phyloP scores from a whole-genome alignment of 305 asterid genomes.

The Fraxinus velutina region DNA sequence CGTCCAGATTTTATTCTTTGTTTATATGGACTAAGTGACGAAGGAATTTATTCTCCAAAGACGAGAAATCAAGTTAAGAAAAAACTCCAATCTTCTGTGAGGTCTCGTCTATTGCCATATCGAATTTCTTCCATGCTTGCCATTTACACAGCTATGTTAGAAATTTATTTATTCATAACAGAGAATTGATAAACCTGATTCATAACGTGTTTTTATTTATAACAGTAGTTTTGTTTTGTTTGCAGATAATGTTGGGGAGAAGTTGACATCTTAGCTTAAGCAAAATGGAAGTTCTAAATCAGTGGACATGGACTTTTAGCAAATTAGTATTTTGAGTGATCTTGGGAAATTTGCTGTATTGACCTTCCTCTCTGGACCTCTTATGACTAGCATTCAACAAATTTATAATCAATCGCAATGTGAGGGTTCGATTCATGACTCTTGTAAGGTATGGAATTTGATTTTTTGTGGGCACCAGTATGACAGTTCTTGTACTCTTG shows the following conservation, averaged over 20 bases:
- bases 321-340: slow-evolving; percentile 27
- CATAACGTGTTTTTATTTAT: neutral
- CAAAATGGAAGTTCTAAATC: slow-evolving; percentile 22
- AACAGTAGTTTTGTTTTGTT: neutral
- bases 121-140: neutral
- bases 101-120: neutral
- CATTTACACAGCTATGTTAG: neutral
- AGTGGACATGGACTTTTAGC: slow-evolving; percentile 28
- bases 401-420: neutral
- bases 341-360: slow-evolving; percentile 37
- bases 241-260: slow-evolving; percentile 41
- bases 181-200: neutral
- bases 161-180: too few relatives aligned
- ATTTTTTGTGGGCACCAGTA: too few relatives aligned
- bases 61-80: neutral
- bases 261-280: slow-evolving; percentile 39
- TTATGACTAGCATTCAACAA: slow-evolving; percentile 26
- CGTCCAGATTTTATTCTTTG: neutral
- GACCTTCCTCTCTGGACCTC: slow-evolving; percentile 40
- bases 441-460: too few relatives aligned
- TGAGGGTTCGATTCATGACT: too few relatives aligned
- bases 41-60: neutral
- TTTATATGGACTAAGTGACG: neutral
- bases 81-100: neutral
- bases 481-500: too few relatives aligned